These are phyloP conservation scores for Pterocarpus macrocarpus DNA, from an alignment of 306 rosid species.

Conservation along the genomic window DNA sequence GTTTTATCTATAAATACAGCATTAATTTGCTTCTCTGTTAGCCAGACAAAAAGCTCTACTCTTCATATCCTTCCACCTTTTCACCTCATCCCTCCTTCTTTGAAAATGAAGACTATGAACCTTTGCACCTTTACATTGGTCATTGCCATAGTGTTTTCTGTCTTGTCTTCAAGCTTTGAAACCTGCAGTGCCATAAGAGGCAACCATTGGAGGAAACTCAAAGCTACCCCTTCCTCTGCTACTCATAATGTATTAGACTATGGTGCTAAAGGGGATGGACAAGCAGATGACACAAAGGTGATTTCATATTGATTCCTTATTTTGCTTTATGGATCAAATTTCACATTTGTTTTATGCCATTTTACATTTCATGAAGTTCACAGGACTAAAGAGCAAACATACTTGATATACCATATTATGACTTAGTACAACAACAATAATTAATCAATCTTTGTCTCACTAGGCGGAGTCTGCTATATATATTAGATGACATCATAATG, in stretches of 20 bases:
- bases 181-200: conserved; percentile 56
- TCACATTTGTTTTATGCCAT: background rate
- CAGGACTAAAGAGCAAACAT: background rate
- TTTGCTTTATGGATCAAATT: background rate
- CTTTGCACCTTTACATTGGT: conserved; percentile 46
- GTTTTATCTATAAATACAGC: conserved; percentile 51
- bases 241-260: conserved; percentile 69
- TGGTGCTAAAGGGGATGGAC: conserved; percentile 91
- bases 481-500: too few species aligned
- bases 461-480: too few species aligned
- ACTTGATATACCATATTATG: background rate
- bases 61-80: conserved; percentile 13
- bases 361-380: background rate
- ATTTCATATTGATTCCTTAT: background rate
- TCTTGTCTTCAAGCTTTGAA: conserved; percentile 49
- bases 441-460: background rate
- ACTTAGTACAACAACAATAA: background rate
- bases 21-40: conserved; percentile 7
- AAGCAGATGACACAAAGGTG: conserved; percentile 80
- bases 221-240: conserved; percentile 43
- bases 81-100: background rate
- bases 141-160: conserved; percentile 42
- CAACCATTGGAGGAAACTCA: conserved; percentile 55
- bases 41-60: conserved; percentile 17
- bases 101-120: conserved; percentile 49